phyloP scores from a whole-genome alignment of 768 basidiomycete genomes.

The Kwoniella dendrophila region DNA sequence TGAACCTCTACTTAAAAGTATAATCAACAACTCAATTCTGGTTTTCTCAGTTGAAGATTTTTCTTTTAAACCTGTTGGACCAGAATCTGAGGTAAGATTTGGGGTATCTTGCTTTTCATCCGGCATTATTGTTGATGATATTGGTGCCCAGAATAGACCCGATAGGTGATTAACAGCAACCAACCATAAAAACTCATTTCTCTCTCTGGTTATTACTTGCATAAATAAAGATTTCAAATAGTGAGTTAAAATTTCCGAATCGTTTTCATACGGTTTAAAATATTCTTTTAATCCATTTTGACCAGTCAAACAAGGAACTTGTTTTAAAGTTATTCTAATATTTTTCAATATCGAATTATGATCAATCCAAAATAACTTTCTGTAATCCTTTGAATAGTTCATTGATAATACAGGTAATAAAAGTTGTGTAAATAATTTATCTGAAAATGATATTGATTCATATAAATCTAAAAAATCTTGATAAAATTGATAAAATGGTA shows the following conservation, averaged over 20 bases:
- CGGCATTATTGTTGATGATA: too few relatives aligned
- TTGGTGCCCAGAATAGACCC: conserved; percentile 20
- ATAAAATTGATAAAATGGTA: conserved; percentile 92
- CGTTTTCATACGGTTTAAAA: conserved; percentile 42
- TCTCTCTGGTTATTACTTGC: conserved; percentile 29
- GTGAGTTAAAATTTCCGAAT: conserved; percentile 40
- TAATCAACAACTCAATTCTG: conserved; percentile 22
- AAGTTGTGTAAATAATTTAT: conserved; percentile 72
- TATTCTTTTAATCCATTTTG: conserved; percentile 19
- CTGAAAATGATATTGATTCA: conserved; percentile 83
- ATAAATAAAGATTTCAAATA: conserved; percentile 36
- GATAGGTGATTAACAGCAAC: conserved; percentile 40
- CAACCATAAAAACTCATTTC: conserved; percentile 36
- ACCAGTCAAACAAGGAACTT: conserved; percentile 59
- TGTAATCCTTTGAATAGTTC: conserved; percentile 77
- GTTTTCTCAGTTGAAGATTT: conserved; percentile 11
- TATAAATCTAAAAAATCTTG: conserved; percentile 89
- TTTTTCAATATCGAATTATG: conserved; percentile 58
- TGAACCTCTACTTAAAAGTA: conserved; percentile 1
- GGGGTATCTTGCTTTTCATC: too few relatives aligned
- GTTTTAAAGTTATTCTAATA: conserved; percentile 41
- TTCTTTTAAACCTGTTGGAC: too few relatives aligned
- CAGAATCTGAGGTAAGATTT: too few relatives aligned
- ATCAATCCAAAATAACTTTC: conserved; percentile 80
- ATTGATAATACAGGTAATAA: conserved; percentile 76